Base-by-base conservation (phyloP, 495 filamentous ascomycete species). In the Hypoxylon crocopeplum region DNA sequence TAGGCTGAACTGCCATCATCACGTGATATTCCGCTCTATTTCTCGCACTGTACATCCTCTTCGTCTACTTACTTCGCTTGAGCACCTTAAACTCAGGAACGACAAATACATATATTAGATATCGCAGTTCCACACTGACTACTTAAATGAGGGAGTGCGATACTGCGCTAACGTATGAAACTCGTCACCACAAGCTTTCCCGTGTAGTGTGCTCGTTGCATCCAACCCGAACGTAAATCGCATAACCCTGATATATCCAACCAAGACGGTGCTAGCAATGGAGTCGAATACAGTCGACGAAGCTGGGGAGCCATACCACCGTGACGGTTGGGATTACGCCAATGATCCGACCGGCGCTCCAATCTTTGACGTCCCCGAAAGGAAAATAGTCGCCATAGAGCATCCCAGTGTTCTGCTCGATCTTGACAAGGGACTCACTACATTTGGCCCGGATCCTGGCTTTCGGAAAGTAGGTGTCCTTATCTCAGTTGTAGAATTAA, bases 361-460 rank as follows among this genome's bases (percentile, higher is more conserved):
- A 2, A 64, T 55, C 39, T 79, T 75, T 25, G 55, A 73, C 0
- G 77, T 96, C 21, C 91, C 90, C 2, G 55, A 77, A 25, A 78
- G 82, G 34, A 77, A 79, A 15, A 77, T 97, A 37, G 82, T 92
- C 25, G 87, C 86, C 51, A 81, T 98, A 17, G 94, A 98, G 67
- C 92, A 98, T 72, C 94, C 95, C 5, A 87, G 86, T 55, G 85
- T 95, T 44, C 76, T 98, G 64, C 84, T 83, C 63, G 88, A 97
- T 73, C 65, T 96, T 46, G 88, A 95, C 59, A 90, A 87, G 53
- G 94, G 84, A 13, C 79, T 98, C 54, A 80, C 85, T 15, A 93
- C 92, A 0, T 82, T 98, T 16, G 89, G 92, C 1, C 84, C 85
- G 5, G 77, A 83, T 29, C 70, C 77, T 15, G 82, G 86, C 20